Conservation (phyloP, 176 grass and related monocot species). For the Raddia guianensis region DNA sequence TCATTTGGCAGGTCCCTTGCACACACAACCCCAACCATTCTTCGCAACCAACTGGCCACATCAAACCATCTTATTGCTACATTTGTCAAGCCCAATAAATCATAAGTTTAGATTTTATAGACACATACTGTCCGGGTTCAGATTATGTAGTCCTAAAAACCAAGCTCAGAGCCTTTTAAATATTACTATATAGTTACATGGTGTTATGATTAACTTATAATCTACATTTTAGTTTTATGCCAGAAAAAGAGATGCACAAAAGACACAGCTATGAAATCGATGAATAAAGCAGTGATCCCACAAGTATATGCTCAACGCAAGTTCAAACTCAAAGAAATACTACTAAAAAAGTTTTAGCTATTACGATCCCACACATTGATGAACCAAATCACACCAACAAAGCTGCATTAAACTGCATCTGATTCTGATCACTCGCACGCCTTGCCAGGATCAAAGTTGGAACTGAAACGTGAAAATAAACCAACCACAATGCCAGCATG, state of each 20-base stretch:
- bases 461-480: no score
- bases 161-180: neutral
- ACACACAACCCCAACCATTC: constrained; percentile 67
- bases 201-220: constrained; percentile 4
- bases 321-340: no score
- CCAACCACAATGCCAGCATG: neutral
- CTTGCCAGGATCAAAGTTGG: no score
- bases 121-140: no score
- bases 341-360: no score
- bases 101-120: neutral
- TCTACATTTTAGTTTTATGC: neutral
- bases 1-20: constrained; percentile 76
- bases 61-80: constrained; percentile 65
- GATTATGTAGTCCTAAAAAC: neutral
- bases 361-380: no score
- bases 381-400: no score
- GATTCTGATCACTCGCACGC: no score
- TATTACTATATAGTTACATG: neutral
- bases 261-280: neutral
- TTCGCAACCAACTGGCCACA: constrained; percentile 80
- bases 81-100: constrained; percentile 6
- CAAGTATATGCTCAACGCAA: no score
- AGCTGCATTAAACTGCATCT: no score
- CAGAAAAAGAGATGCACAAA: no score
- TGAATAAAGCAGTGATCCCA: no score